Evolutionary conservation across 495 filamentous ascomycete genomes (phyloP), one percentile per base, ranked within the genome.

Genomic region (Clavariopsis aquatica): DNA sequence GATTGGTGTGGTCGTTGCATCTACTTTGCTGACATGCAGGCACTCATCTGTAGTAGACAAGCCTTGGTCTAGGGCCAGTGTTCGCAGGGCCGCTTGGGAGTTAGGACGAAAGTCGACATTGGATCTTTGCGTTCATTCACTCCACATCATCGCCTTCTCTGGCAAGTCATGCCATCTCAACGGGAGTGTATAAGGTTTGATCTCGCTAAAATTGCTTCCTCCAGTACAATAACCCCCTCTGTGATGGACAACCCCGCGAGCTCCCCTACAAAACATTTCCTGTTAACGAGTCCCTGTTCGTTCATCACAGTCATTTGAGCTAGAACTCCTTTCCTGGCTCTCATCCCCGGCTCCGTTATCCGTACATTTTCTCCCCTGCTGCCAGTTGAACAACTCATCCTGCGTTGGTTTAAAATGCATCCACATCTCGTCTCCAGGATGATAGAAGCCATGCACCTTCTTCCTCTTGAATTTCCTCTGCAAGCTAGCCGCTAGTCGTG

Each of bases 371-470:
- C 31, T 24, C 27, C 22, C 49, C 7, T 26, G 22, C 20, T 38
- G 72, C 63, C 79, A 78, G 27, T 74, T 74, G 65, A 78, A 79
- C 29, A 78, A 71, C n/a, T 72, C 64, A 65, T 76, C 73, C 71
- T 80, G 81, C 41, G 82, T 77, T 55, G 77, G 80, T 62, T 80
- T 81, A 69, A 78, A 68, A 71, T 82, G 81, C 72, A 80, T 80
- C 79, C 78, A 82, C 24, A 82, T 72, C 63, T 83, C 81, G 28
- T 77, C 76, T 22, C 76, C 60, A 28, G 76, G 60, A 10, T 73
- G 76, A 53, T 60, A 65, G 19, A 73, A 51, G 36, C 65, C 69
- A 29, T 58, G 64, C 4, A 55, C 60, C 29, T 46, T 28, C 23
- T 41, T 52, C 47, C 63, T 60, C 53, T 69, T 61, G 17, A 64